Conservation (phyloP, 129 eudicot species). For the Ambrosia trifida region DNA sequence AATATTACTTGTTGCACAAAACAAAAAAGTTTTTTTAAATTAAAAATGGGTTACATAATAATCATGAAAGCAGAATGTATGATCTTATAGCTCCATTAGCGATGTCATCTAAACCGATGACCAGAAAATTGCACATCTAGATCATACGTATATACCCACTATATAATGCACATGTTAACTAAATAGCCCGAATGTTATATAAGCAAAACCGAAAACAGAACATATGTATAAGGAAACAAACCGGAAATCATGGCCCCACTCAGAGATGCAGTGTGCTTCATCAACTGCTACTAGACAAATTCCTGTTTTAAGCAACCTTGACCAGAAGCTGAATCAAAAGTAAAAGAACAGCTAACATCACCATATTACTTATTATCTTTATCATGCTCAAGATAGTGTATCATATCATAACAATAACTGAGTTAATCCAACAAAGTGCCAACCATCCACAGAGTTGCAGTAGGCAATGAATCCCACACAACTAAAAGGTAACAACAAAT, state of each 20-base stretch:
- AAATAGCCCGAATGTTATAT: constrained; percentile 4
- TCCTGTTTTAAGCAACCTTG: constrained; percentile 59
- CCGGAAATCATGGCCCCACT: constrained; percentile 99
- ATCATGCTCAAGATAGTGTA: neutral
- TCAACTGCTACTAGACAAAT: constrained; percentile 90
- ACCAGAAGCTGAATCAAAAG: constrained; percentile 75
- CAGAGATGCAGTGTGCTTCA: constrained; percentile 98
- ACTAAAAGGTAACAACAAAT: neutral
- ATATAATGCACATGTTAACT: neutral
- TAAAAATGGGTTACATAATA: neutral
- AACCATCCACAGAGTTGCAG: constrained; percentile 17
- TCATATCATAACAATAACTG: constrained; percentile 8
- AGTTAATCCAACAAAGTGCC: constrained; percentile 15
- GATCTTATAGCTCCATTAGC: constrained; percentile 7
- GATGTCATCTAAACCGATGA: constrained; percentile 1
- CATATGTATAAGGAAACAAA: constrained; percentile 28
- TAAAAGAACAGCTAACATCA: constrained; percentile 15
- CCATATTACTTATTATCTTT: neutral
- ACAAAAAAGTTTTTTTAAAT: neutral
- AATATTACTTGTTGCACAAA: neutral
- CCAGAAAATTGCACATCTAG: constrained; percentile 2
- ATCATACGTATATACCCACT: constrained; percentile 8
- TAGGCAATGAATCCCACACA: neutral
- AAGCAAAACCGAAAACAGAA: neutral
- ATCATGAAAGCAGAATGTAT: neutral